A percentile compares a stretch with the other conserved stretches of the same genome.
These are phyloP conservation scores for Eruca vesicaria DNA, from an alignment of 441 rosid genomes.

Conservation along the genomic window DNA sequence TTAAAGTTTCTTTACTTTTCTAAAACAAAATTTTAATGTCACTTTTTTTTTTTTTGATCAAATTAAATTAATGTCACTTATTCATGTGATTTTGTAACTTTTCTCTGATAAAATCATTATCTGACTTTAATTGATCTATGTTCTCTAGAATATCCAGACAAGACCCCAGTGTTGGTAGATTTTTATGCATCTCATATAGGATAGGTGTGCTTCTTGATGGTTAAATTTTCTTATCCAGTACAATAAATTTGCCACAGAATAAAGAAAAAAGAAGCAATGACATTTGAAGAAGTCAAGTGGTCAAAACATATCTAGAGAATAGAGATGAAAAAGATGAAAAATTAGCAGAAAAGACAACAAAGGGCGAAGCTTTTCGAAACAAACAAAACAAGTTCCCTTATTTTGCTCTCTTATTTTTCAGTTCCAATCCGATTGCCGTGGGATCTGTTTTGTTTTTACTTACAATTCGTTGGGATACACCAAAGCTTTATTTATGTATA, in stretches of 20 bases:
- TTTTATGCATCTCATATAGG: neutral
- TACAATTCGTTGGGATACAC: slow-evolving; percentile 16
- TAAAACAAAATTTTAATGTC: too few relatives aligned
- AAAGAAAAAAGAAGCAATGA: neutral
- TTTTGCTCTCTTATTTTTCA: slow-evolving; percentile 33
- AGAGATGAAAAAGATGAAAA: neutral
- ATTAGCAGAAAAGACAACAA: slow-evolving; percentile 10
- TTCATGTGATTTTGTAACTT: neutral
- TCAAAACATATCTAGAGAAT: slow-evolving; percentile 24
- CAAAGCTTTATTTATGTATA: neutral
- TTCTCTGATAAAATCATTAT: neutral
- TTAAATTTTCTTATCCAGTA: neutral
- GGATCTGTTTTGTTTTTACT: slow-evolving; percentile 34
- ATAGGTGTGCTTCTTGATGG: neutral
- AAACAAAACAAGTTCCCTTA: slow-evolving; percentile 27
- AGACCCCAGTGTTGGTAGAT: neutral
- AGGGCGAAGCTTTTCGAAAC: slow-evolving; percentile 31
- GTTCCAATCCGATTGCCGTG: slow-evolving; percentile 41
- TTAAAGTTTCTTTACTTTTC: neutral
- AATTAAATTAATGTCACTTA: neutral
- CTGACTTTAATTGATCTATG: neutral
- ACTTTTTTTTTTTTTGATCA: too few relatives aligned
- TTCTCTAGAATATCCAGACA: neutral
- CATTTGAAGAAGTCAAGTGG: slow-evolving; percentile 13
- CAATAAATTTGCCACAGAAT: neutral